Evolutionary conservation across 176 grass and related monocot species (phyloP).

Genomic region (Musa troglodytarum): DNA sequence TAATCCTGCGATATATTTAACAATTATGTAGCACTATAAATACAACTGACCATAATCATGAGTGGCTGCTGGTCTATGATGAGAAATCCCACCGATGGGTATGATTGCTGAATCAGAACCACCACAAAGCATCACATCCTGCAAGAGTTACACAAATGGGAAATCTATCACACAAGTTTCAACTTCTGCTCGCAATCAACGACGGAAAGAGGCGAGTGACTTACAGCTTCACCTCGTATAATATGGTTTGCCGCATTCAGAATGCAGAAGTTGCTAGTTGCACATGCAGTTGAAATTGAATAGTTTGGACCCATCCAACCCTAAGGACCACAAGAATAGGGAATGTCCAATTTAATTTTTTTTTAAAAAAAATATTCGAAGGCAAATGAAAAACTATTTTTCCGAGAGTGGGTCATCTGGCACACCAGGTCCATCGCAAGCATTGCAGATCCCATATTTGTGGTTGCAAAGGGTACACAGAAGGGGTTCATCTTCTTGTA

Average conservation of each 20-base stretch:
- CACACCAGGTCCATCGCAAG: constrained; percentile 99
- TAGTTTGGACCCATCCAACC: constrained; percentile 99
- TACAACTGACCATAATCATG: not conserved
- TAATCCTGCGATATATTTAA: constrained; percentile 44
- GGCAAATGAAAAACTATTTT: constrained; percentile 3
- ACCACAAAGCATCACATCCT: constrained; percentile 99
- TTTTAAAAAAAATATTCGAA: constrained; percentile 14
- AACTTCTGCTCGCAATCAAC: not conserved
- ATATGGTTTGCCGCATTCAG: constrained; percentile 98
- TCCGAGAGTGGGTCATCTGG: not conserved
- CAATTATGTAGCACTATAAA: not conserved
- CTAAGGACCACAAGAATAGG: constrained; percentile 13
- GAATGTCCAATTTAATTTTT: not conserved
- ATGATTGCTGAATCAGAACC: constrained; percentile 95
- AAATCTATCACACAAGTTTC: constrained; percentile 11
- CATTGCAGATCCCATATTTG: constrained; percentile 98
- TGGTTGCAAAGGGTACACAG: constrained; percentile 98
- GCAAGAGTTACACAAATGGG: constrained; percentile 18
- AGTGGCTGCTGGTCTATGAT: constrained; percentile 1
- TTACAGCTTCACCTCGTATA: constrained; percentile 92
- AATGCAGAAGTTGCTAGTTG: constrained; percentile 99
- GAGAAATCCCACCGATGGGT: constrained; percentile 57
- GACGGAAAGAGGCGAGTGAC: constrained; percentile 18
- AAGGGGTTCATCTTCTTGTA: constrained; percentile 99
- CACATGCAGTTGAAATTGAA: constrained; percentile 98